Evolutionary conservation across 129 eudicot genomes (phyloP), one percentile per base, ranked within the genome.

Genomic region (Flaveria trinervia): DNA sequence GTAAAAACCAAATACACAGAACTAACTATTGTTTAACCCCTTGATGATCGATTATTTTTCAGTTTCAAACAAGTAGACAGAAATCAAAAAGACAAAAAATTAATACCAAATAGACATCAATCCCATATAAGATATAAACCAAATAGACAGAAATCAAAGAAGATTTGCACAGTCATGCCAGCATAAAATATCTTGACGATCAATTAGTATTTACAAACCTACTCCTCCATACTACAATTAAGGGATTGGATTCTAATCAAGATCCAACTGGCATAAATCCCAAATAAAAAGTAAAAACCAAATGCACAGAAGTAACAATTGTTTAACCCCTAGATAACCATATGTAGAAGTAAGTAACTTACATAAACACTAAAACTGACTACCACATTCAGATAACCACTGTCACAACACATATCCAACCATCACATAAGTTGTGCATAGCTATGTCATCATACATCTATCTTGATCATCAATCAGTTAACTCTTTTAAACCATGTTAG

Each of bases 401-500:
- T 0, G 17, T 52, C 49, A 11, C 10, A 45, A 64, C 22, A 16
- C 46, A 64, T 20, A 64, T 64, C 20, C 69, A 64, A 64, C 30
- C 69, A 64, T 64, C 69, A 14, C 20, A 64, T 30, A 30, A 30
- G 10, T 57, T 57, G 25, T 55, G 25, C 62, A n/a, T 55, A 55
- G 26, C 30, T 25, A 23, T 5, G 28, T 12, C 30, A 57, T 18
- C 64, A 57, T 18, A 57, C 64, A 18, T 57, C 4, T 57, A 57
- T 61, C 44, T 65, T 65, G 11, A 33, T 65, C 1, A 57, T 18
- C 14, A 57, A 20, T 7, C 3, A 57, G 30, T 7, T 55, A 20
- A 18, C 3, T 6, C 4, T 55, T 55, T 55, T 18, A 5, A n/a
- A 55, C 20, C 20, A n/a, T 18, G 26, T 12, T 65, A 14, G 5